Conservation (phyloP, 495 filamentous ascomycete species). For the Neurospora sp. region DNA sequence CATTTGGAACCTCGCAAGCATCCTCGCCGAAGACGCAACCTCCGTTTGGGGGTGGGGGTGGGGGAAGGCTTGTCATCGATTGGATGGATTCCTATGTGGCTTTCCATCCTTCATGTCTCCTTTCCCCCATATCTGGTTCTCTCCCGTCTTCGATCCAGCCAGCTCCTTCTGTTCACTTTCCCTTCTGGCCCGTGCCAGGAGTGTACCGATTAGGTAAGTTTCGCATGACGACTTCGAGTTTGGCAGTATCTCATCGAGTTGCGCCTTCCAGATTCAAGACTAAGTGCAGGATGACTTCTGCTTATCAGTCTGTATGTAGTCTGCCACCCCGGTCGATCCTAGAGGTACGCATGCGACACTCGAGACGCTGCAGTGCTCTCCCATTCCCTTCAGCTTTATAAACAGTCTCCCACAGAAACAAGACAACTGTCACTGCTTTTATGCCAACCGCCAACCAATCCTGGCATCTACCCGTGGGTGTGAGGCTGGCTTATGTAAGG, state of each 20-base stretch:
- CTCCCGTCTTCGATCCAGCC: background rate
- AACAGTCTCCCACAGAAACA: background rate
- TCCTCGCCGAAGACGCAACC: conserved; percentile 7
- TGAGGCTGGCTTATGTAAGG: too few species aligned
- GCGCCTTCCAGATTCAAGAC: background rate
- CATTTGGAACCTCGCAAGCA: conserved; percentile 12
- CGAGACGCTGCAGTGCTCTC: background rate
- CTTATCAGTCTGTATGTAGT: background rate
- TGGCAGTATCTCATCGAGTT: background rate
- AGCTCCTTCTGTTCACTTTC: background rate
- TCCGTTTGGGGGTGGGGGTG: background rate
- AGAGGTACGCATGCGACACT: background rate
- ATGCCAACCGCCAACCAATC: background rate
- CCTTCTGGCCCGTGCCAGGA: background rate
- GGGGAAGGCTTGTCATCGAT: background rate
- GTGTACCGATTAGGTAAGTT: background rate
- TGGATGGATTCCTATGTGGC: background rate
- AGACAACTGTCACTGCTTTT: background rate
- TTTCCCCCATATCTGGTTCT: background rate
- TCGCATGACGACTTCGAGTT: background rate
- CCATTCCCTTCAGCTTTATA: background rate
- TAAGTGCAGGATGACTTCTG: background rate
- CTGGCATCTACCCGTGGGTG: background rate
- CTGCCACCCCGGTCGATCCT: background rate
- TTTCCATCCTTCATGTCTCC: background rate